Conservation (phyloP, 2,329 filamentous ascomycete species). For the Cercospora janseana region DNA sequence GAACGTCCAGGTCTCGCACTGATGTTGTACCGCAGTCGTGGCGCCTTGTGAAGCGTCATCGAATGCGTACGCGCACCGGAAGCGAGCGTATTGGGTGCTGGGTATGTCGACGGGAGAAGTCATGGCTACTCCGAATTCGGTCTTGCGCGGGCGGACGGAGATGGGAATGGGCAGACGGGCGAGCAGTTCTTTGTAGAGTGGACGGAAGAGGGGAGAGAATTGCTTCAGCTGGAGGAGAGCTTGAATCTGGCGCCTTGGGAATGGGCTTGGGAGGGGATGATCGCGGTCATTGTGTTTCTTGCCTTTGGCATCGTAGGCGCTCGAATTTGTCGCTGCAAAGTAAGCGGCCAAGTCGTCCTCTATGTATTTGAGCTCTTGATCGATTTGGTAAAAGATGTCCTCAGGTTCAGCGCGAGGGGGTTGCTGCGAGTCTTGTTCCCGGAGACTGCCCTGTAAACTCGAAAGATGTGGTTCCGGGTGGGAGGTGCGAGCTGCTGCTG, state of each 20-base stretch:
- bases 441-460: background rate
- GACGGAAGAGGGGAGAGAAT: conserved; percentile 16
- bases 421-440: conserved; percentile 4
- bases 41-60: no score
- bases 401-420: conserved; percentile 14
- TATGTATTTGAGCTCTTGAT: conserved; percentile 19
- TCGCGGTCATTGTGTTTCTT: background rate
- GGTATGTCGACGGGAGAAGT: conserved; percentile 13
- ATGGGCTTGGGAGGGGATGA: background rate
- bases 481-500: background rate
- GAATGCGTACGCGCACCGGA: conserved; percentile 20
- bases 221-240: conserved; percentile 19
- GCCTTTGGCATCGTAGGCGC: background rate
- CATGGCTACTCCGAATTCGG: conserved; percentile 13
- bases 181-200: conserved; percentile 17
- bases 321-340: background rate
- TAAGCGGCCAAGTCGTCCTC: conserved; percentile 15
- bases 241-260: conserved; percentile 12
- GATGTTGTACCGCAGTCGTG: conserved; percentile 1
- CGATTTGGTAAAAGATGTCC: conserved; percentile 24
- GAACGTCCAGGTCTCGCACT: conserved; percentile 21
- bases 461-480: background rate
- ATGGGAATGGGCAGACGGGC: conserved; percentile 18
- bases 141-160: conserved; percentile 4
- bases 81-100: conserved; percentile 18